phyloP scores from a whole-genome alignment of 495 filamentous ascomycete genomes.

The Aspergillus incahuasiensis region DNA sequence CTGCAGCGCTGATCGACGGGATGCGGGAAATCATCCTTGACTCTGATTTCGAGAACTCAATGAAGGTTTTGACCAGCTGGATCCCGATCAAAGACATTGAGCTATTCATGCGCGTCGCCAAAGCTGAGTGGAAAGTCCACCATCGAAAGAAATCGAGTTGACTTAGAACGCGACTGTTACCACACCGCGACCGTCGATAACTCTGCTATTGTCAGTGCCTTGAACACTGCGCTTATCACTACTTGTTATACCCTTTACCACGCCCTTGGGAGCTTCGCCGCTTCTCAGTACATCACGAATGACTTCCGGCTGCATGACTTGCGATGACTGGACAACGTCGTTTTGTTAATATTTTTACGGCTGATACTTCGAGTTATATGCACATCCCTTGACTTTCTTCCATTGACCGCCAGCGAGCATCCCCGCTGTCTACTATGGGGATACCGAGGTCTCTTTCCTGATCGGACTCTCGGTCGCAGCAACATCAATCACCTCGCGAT shows the following conservation, averaged over 20 bases:
- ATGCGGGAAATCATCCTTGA: conserved; percentile 88
- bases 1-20: conserved; percentile 86
- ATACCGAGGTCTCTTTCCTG: neutral
- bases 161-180: neutral
- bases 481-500: neutral
- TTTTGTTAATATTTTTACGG: conserved; percentile 10
- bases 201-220: neutral
- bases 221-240: neutral
- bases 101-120: conserved; percentile 88
- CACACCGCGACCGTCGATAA: neutral
- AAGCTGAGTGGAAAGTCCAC: conserved; percentile 82
- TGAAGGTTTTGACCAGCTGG: conserved; percentile 96
- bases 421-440: neutral
- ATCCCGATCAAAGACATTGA: conserved; percentile 95
- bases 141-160: conserved; percentile 41
- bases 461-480: neutral
- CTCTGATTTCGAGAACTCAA: conserved; percentile 93
- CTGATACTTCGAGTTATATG: neutral
- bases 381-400: neutral
- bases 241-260: neutral
- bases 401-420: neutral
- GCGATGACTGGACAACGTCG: conserved; percentile 15
- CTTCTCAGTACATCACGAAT: conserved; percentile 2
- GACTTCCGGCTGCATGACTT: conserved; percentile 15
- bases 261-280: neutral